Conservation (phyloP, 2,329 filamentous ascomycete genomes). For the Aspergillus sp. region DNA sequence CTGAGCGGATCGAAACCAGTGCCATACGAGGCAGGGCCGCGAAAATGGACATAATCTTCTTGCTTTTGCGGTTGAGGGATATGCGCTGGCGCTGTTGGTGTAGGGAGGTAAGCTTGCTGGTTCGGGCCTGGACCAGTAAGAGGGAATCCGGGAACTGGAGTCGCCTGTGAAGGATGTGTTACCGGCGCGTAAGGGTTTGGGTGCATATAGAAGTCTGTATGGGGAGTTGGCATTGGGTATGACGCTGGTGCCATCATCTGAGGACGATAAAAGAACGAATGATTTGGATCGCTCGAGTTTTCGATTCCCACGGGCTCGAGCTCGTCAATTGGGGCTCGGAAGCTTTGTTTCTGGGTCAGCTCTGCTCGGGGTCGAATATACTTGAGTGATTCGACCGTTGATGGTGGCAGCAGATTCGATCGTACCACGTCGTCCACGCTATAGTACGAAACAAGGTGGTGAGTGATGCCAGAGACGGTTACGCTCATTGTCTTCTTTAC, state of each 20-base stretch:
- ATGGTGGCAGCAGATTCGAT: conserved; percentile 59
- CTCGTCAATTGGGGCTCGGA: conserved; percentile 66
- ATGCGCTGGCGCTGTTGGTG: conserved; percentile 27
- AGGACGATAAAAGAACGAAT: conserved; percentile 42
- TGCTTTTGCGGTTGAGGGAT: conserved; percentile 24
- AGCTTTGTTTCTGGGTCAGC: conserved; percentile 63
- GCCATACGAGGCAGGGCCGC: conserved; percentile 31
- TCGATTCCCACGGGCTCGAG: conserved; percentile 47
- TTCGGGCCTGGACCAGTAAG: conserved; percentile 33
- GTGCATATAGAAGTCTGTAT: conserved; percentile 40
- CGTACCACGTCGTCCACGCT: conserved; percentile 73
- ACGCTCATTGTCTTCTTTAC: conserved; percentile 94
- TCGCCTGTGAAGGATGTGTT: conserved; percentile 35
- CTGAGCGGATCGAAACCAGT: conserved; percentile 36
- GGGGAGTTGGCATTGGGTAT: conserved; percentile 36
- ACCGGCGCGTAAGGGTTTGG: conserved; percentile 28
- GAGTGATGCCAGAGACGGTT: conserved; percentile 68
- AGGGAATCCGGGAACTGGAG: conserved; percentile 35
- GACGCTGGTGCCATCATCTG: conserved; percentile 34
- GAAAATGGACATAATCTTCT: conserved; percentile 39
- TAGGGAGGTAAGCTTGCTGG: conserved; percentile 36
- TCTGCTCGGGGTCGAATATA: conserved; percentile 57
- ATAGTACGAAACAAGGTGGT: conserved; percentile 90
- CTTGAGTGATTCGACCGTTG: conserved; percentile 52
- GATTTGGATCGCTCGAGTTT: conserved; percentile 37